Conservation (phyloP, 441 rosid species). For the Populus trichocarpa region DNA sequence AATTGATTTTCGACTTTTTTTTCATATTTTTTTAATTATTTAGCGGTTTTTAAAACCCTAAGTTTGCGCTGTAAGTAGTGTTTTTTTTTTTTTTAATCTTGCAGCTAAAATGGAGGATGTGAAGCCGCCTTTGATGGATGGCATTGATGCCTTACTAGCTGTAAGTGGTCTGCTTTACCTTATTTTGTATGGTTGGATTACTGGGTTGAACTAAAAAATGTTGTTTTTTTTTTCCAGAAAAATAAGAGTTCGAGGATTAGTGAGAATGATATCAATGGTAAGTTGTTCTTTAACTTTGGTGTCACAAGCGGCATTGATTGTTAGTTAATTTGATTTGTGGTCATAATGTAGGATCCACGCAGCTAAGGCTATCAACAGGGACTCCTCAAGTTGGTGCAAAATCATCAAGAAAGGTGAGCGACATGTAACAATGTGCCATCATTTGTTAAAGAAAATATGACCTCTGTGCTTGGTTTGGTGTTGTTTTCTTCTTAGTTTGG, state of each 20-base stretch:
- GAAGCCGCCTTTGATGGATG: constrained; percentile 41
- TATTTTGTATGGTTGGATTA: not conserved
- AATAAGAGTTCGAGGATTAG: not conserved
- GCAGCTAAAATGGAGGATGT: constrained; percentile 10
- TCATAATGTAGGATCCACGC: constrained; percentile 14
- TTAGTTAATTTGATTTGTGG: not conserved
- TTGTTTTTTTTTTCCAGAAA: not conserved
- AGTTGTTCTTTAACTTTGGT: not conserved
- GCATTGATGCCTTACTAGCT: constrained; percentile 37
- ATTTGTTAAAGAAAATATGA: not conserved
- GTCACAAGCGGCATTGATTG: not conserved
- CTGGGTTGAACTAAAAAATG: not conserved
- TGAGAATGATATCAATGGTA: constrained; percentile 12
- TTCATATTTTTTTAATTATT: not conserved
- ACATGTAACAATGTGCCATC: not conserved
- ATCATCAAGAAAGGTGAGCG: constrained; percentile 25
- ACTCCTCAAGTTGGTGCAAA: constrained; percentile 9
- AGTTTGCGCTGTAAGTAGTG: not conserved
- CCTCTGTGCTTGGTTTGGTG: not conserved
- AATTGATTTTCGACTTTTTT: not conserved
- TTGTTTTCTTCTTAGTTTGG: not conserved
- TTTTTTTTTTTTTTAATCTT: not conserved
- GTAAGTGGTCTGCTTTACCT: constrained; percentile 29
- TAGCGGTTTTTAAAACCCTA: not conserved
- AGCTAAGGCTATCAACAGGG: constrained; percentile 2